Base-by-base conservation (phyloP, 805 yeast species). In the Zygoascus ofunaensis region DNA sequence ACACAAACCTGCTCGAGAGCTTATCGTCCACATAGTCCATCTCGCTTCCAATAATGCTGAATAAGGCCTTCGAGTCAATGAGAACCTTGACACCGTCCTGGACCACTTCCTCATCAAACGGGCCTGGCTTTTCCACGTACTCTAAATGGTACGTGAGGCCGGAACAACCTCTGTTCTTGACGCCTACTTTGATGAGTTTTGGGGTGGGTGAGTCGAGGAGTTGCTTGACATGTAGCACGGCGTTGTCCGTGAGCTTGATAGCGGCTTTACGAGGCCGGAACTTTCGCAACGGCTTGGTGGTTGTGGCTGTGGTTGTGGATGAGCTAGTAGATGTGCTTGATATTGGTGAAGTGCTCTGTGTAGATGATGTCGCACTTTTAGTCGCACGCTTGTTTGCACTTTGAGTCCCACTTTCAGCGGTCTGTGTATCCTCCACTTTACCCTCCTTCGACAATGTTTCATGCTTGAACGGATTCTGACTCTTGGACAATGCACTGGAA, bases 11-110 rank as follows among this genome's bases (percentile, higher is more conserved):
- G 12, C 92, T 80, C 26, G 87, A 76, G 50, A 92, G 70, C 62
- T 87, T 89, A 58, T 92, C 96, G 59, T 92, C 97, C 40, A 86
- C 71, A 95, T 96, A 92, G 65, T 92, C 98, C 98, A 92, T 92
- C 64, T 89, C 95, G 4, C 94, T 82, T 0, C 98, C 98, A 47
- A 92, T 94, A 37, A 92, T 89, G 54, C 94, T 82, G 63, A 92
- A 89, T 44, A 92, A 71, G 0, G 98, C 98, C 63, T 92, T 92
- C 22, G 97, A 90, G 62, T 92, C 98, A 38, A 92, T 86, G 44
- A 89, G 72, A 2, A 92, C 94, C 61, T 79, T 84, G 34, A 92
- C 94, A 30, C 94, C 97, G 57, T 89, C 95, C 66, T 90, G 97
- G 4, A 54, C 86, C 7, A 92, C 86, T 47, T 82, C 70, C 65